Conservation (phyloP, 106 monocot genomes). For the Xerophyta viscosa region DNA sequence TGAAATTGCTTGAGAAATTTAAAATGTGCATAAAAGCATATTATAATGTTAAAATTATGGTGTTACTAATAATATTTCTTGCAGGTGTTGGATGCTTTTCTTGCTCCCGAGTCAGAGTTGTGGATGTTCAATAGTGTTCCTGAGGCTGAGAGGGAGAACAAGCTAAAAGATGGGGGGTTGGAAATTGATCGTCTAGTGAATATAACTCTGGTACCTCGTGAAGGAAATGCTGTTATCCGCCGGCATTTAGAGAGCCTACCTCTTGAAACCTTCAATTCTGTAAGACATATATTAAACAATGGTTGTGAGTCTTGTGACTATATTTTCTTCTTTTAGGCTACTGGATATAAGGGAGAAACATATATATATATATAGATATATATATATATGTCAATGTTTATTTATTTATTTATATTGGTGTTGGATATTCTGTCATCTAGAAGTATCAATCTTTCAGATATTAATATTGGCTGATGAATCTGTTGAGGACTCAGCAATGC, state of each 20-base stretch:
- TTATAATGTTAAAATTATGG: too few species aligned
- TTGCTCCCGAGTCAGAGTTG: constrained; percentile 52
- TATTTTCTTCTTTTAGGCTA: too few species aligned
- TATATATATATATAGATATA: too few species aligned
- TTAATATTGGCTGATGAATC: constrained; percentile 76
- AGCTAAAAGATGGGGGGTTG: constrained; percentile 45
- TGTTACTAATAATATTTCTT: constrained; percentile 1
- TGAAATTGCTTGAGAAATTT: too few species aligned
- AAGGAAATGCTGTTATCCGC: constrained; percentile 70
- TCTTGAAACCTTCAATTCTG: constrained; percentile 62
- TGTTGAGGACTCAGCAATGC: constrained; percentile 69
- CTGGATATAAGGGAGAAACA: too few species aligned
- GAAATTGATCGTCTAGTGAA: constrained; percentile 44
- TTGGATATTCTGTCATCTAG: too few species aligned
- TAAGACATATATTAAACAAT: too few species aligned
- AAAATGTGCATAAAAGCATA: too few species aligned
- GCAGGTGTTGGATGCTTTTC: constrained; percentile 68
- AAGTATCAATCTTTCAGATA: too few species aligned
- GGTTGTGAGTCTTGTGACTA: too few species aligned
- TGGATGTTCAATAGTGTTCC: constrained; percentile 80
- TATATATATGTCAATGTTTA: too few species aligned
- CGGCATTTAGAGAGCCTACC: constrained; percentile 58
- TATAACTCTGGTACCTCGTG: constrained; percentile 41
- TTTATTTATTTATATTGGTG: too few species aligned
- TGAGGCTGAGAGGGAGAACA: constrained; percentile 56